Evolutionary conservation across 257 asterid species (phyloP).

Genomic region (Solanum pennellii): DNA sequence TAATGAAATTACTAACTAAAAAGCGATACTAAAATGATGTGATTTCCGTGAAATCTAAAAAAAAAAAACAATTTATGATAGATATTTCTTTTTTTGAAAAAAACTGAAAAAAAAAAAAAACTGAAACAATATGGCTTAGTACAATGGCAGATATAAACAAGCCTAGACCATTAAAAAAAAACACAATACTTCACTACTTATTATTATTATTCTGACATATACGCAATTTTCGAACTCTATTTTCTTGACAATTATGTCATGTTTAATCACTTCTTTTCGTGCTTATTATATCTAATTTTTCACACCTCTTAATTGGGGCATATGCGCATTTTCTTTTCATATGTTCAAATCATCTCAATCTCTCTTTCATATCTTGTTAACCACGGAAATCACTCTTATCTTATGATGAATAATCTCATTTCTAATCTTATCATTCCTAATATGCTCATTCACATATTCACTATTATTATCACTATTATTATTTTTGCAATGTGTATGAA

Average conservation of each 20-base stretch:
- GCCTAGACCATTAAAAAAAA: not conserved
- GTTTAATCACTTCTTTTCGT: not conserved
- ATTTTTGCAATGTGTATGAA: not conserved
- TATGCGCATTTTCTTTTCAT: not conserved
- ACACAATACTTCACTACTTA: not conserved
- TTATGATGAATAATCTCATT: too few relatives aligned
- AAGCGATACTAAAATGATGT: too few relatives aligned
- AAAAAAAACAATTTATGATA: not conserved
- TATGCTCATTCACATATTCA: too few relatives aligned
- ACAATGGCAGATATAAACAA: not conserved
- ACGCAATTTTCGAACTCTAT: rapidly evolving
- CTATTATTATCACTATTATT: too few relatives aligned
- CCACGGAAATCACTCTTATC: not conserved
- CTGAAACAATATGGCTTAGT: not conserved
- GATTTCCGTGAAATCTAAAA: too few relatives aligned
- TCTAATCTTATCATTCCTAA: too few relatives aligned
- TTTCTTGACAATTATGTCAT: not conserved
- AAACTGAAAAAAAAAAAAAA: not conserved
- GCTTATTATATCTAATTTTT: not conserved
- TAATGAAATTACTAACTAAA: too few relatives aligned
- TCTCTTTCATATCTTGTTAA: not conserved
- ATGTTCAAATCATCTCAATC: too few relatives aligned
- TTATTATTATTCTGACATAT: not conserved
- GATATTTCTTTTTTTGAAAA: too few relatives aligned
- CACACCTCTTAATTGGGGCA: not conserved